Base-by-base conservation (phyloP, 352 stramenopile species). In the Phytophthora hybrid region DNA sequence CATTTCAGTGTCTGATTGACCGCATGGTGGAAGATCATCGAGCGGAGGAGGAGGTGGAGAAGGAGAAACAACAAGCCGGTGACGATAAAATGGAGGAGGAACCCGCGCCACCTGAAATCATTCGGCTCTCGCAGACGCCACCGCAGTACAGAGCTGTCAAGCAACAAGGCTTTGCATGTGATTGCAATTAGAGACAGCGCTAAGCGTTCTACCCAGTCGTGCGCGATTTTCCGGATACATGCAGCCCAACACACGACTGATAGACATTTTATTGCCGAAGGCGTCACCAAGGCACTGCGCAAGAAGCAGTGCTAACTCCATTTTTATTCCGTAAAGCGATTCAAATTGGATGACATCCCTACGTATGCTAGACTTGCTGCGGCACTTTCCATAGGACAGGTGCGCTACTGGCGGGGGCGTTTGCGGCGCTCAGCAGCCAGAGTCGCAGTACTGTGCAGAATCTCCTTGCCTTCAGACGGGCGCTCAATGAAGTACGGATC, bases 401-500 rank as follows among this genome's bases (percentile, higher is more conserved):
- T 32, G n/a, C 47, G 44, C n/a, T 64, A 93, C 57, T 72, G 84
- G 4, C 85, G 84, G 3, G 87, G 85, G 41, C 87, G 87, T 74
- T 94, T 94, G 67, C 87, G 85, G 41, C 87, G 87, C 63, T 96
- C 89, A 8, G 87, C 89, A 29, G 87, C 88, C 21, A 96, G 67
- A 7, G 87, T 96, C 10, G 88, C 89, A 32, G 88, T 96, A 55
- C 87, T 93, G 74, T 93, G 85, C 21, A 93, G 69, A 49, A 96
- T 93, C 62, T 96, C 89, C 51, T 96, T 96, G 63, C 89, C 87
- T 70, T 96, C 89, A 2, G 87, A 93, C 26, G 89, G 89, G 13
- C 89, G 83, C 66, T 94, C 89, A 66, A 96, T 87, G 34, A 96
- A 94, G 74, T 93, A 95, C 64, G 89, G 88, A 41, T 95, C 88